These are phyloP conservation scores for Tilletia caries DNA, from an alignment of 1,284 basidiomycete genomes.

Conservation along the genomic window DNA sequence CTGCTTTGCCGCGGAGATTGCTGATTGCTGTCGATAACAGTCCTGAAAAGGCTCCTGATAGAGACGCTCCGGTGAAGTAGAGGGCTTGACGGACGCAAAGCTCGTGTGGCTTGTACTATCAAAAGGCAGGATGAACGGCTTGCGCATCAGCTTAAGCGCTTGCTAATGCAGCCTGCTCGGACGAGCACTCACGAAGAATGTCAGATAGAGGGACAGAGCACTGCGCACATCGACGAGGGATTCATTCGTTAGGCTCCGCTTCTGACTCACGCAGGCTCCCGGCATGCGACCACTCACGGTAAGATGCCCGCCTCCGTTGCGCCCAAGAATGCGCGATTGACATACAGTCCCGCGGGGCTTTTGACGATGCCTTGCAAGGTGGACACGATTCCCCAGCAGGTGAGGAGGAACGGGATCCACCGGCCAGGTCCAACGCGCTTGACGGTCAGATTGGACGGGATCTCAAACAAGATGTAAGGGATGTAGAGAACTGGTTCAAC, in stretches of 20 bases:
- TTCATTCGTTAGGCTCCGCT: too few species aligned
- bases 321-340: constrained; percentile 46
- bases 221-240: background rate
- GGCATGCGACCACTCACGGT: background rate
- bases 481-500: constrained; percentile 35
- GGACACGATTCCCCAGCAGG: constrained; percentile 39
- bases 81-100: constrained; percentile 43
- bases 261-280: too few species aligned
- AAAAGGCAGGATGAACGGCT: background rate
- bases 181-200: constrained; percentile 29
- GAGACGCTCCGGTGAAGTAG: constrained; percentile 44
- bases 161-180: too few species aligned
- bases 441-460: constrained; percentile 16
- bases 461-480: constrained; percentile 17
- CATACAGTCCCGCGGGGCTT: constrained; percentile 35
- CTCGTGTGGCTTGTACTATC: constrained; percentile 37
- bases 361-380: constrained; percentile 41
- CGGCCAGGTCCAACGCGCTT: constrained; percentile 31
- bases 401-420: constrained; percentile 42
- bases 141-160: too few species aligned
- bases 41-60: constrained; percentile 43
- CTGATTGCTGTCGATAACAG: constrained; percentile 43
- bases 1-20: constrained; percentile 23
- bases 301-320: constrained; percentile 32
- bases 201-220: constrained; percentile 39